phyloP scores from a whole-genome alignment of 306 rosid genomes.

The Cercis canadensis region DNA sequence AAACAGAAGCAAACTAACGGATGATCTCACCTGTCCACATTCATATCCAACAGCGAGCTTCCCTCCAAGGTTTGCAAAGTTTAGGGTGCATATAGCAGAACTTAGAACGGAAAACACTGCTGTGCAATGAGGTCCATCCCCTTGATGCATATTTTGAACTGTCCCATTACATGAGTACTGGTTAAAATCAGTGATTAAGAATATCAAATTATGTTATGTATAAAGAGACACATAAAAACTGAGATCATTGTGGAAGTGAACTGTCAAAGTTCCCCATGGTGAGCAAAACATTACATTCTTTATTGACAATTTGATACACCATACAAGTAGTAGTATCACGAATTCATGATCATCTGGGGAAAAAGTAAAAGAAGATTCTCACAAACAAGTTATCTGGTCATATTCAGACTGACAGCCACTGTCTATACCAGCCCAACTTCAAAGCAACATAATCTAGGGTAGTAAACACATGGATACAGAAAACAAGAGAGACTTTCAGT shows the following conservation, averaged over 20 bases:
- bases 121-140: slow-evolving; percentile 62
- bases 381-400: background rate
- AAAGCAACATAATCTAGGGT: slow-evolving; percentile 3
- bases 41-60: slow-evolving; percentile 77
- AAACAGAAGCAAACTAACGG: slow-evolving; percentile 19
- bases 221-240: slow-evolving; percentile 24
- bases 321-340: background rate
- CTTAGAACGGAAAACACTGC: slow-evolving; percentile 67
- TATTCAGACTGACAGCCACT: slow-evolving; percentile 1
- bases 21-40: slow-evolving; percentile 72
- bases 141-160: slow-evolving; percentile 61
- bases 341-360: background rate
- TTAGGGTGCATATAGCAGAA: slow-evolving; percentile 63
- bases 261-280: slow-evolving; percentile 19
- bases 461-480: background rate
- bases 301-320: slow-evolving; percentile 18
- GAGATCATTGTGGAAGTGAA: slow-evolving; percentile 22
- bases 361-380: background rate
- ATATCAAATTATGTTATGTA: slow-evolving; percentile 20
- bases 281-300: slow-evolving; percentile 18
- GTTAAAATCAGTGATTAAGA: slow-evolving; percentile 29
- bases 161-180: slow-evolving; percentile 47
- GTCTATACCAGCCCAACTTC: slow-evolving; percentile 17
- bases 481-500: background rate
- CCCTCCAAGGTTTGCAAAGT: slow-evolving; percentile 65